These are phyloP conservation scores for Clonostachys chloroleuca DNA, from an alignment of 2,329 filamentous ascomycete species.

Conservation along the genomic window DNA sequence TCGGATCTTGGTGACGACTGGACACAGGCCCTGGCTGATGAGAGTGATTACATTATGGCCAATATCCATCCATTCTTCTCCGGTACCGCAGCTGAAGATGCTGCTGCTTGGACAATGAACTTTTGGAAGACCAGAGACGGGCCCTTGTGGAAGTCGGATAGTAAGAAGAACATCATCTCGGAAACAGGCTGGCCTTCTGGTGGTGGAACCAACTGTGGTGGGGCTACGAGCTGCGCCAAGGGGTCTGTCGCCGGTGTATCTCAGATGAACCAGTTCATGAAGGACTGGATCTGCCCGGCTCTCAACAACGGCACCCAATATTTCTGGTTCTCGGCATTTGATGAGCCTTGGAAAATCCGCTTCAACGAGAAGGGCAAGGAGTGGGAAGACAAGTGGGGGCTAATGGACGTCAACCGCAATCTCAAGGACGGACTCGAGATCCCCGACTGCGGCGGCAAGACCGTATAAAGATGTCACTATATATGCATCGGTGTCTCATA, in stretches of 20 bases:
- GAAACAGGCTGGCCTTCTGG: conserved; percentile 89
- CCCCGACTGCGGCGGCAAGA: conserved; percentile 79
- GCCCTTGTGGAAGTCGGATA: conserved; percentile 56
- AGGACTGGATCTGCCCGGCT: conserved; percentile 77
- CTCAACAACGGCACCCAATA: conserved; percentile 83
- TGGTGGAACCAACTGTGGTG: conserved; percentile 76
- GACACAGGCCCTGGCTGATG: conserved; percentile 62
- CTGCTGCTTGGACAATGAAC: conserved; percentile 73
- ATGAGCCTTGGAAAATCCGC: conserved; percentile 87
- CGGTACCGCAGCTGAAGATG: conserved; percentile 63
- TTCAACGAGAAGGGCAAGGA: conserved; percentile 66
- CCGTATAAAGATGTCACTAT: conserved; percentile 31
- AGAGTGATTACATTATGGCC: conserved; percentile 87
- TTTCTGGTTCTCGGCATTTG: conserved; percentile 97
- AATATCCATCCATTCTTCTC: conserved; percentile 97
- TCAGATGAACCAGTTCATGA: conserved; percentile 83
- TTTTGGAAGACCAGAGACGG: conserved; percentile 77
- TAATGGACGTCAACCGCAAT: conserved; percentile 81
- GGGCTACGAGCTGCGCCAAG: conserved; percentile 45
- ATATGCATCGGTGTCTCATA: too few relatives aligned
- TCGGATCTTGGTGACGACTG: conserved; percentile 89
- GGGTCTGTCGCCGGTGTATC: conserved; percentile 75
- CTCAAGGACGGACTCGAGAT: conserved; percentile 82
- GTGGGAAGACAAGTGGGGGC: conserved; percentile 95
- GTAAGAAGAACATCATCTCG: conserved; percentile 71